Conservation (phyloP, 192 early-diverging fungal species). For the Coemansia reversa region DNA sequence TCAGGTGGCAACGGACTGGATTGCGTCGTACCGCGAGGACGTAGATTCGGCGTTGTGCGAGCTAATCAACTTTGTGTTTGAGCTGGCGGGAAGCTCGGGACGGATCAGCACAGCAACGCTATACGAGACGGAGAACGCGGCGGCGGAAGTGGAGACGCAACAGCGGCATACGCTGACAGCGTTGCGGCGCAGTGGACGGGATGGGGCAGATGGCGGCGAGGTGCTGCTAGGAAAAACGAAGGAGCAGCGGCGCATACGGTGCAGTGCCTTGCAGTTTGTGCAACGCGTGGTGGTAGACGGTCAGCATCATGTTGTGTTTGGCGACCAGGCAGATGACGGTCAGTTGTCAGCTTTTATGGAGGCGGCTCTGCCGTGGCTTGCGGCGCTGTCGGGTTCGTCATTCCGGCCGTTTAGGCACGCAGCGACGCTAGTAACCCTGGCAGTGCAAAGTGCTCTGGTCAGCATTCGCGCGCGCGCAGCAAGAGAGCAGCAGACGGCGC, state of each 20-base stretch:
- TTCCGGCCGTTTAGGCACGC: conserved; percentile 93
- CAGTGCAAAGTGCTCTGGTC: conserved; percentile 65
- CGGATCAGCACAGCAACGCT: conserved; percentile 50
- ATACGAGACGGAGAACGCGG: conserved; percentile 59
- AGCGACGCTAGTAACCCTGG: conserved; percentile 69
- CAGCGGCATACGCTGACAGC: conserved; percentile 45
- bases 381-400: conserved; percentile 68
- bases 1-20: conserved; percentile 69
- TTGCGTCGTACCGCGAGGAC: conserved; percentile 60
- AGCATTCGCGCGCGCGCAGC: conserved; percentile 61
- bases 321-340: conserved; percentile 42
- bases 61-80: conserved; percentile 68
- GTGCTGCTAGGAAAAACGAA: conserved; percentile 73
- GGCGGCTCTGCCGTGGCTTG: conserved; percentile 64
- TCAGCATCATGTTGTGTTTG: conserved; percentile 63
- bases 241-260: conserved; percentile 64
- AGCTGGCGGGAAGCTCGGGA: conserved; percentile 61
- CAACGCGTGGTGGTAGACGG: conserved; percentile 57
- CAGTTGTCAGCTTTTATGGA: conserved; percentile 56
- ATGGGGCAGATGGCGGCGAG: conserved; percentile 59
- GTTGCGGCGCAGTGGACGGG: conserved; percentile 21
- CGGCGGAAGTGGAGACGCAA: conserved; percentile 56
- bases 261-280: conserved; percentile 70
- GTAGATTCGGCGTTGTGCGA: conserved; percentile 60
- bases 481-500: conserved; percentile 63